A percentile compares a stretch with the other conserved stretches of the same genome.
Evolutionary conservation across 176 grass and related monocot genomes (phyloP).

Genomic region (Ensete glaucum): DNA sequence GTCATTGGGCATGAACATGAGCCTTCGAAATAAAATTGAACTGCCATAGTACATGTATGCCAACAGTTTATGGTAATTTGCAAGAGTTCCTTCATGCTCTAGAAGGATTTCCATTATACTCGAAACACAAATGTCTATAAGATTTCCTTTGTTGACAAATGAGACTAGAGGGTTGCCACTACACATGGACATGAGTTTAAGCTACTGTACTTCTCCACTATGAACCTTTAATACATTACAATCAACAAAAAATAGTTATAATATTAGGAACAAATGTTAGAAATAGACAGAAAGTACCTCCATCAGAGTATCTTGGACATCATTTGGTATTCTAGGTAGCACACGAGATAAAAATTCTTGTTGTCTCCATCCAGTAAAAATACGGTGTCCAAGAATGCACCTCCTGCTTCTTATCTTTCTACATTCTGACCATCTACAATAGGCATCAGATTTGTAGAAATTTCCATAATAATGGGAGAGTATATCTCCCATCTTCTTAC

Average conservation of each 20-base stretch:
- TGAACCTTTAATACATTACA: not conserved
- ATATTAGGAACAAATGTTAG: not conserved
- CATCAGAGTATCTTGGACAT: conserved; percentile 50
- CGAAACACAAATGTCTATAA: not conserved
- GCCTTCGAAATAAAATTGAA: not conserved
- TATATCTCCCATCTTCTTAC: conserved; percentile 52
- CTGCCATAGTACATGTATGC: not conserved
- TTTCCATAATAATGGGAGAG: conserved; percentile 70
- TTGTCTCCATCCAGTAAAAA: conserved; percentile 79
- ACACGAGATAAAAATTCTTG: conserved; percentile 65
- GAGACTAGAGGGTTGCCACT: not conserved
- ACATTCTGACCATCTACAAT: conserved; percentile 39
- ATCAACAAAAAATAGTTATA: conserved; percentile 2
- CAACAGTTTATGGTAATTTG: not conserved
- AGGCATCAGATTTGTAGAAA: conserved; percentile 45
- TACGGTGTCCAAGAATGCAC: conserved; percentile 68
- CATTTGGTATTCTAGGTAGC: conserved; percentile 35
- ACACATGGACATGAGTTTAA: not conserved
- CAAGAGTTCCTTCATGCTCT: not conserved
- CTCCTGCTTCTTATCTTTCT: conserved; percentile 48
- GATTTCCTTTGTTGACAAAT: not conserved
- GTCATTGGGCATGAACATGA: not conserved
- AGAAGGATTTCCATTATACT: not conserved
- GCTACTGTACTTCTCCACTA: not conserved
- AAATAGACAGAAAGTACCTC: conserved; percentile 45